Evolutionary conservation across 1,139 yeast species (phyloP), one percentile per base, ranked within the genome.

Genomic region (Nakaseomyces delphensis): DNA sequence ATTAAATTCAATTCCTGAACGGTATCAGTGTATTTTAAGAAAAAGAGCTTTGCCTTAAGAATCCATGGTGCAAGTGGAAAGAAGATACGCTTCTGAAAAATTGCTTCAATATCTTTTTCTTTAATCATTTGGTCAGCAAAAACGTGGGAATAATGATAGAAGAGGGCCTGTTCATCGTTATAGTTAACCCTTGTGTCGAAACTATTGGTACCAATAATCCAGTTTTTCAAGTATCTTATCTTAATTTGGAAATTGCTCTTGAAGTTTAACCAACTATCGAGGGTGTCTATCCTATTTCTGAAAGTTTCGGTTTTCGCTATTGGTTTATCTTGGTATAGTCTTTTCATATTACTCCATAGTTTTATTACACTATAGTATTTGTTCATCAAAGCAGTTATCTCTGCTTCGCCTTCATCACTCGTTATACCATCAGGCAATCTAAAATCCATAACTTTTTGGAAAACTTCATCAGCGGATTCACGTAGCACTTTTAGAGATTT

Each of bases 91-190:
- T 71, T 75, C 36, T 68, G 67, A 59, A 78, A 87, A 13, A 86
- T 74, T 10, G 77, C 70, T 48, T 77, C 79, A 18, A 89, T 78
- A 48, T 85, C 94, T 52, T 85, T 85, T 53, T 86, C 96, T 54
- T 85, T 87, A 71, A 89, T 71, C 42, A 87, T 73, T 43, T 83
- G 73, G 55, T 91, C 97, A 1, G 95, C 95, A 54, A 91, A 76
- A 0, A 89, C 76, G 45, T 76, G 70, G 46, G 79, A 79, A 49
- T 77, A 82, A 23, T 31, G 24, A 19, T 30, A 24, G 20, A 40
- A 40, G 48, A 60, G 48, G 16, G 61, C 59, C 3, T 56, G 55
- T 2, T 63, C 58, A 38, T 63, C 52, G 0, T 76, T 68, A 5
- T 21, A 35, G 8, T 37, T 24, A 43, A 81, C 87, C 42, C 78